phyloP scores from a whole-genome alignment of 139 green algal species.

The Trebouxia sp. region DNA sequence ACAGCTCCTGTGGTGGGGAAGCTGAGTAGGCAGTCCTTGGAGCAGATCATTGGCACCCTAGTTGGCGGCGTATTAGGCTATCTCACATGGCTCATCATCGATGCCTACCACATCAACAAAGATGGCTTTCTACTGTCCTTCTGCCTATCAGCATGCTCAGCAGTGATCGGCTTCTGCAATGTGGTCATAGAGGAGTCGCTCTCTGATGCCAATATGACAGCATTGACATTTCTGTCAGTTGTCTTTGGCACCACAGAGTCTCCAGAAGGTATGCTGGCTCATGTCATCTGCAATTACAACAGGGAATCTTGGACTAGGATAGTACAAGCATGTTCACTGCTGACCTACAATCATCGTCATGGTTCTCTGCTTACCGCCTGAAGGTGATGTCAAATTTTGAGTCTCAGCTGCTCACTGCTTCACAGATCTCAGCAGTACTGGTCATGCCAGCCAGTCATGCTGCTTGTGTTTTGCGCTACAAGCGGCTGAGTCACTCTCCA shows the following conservation, averaged over 20 bases:
- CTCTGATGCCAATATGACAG: conserved; percentile 44
- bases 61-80: conserved; percentile 41
- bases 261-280: background rate
- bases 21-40: conserved; percentile 28
- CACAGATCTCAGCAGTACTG: background rate
- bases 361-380: no score
- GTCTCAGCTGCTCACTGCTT: no score
- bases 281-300: no score
- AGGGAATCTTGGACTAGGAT: no score
- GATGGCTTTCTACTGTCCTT: conserved; percentile 29
- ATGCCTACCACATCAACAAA: conserved; percentile 21
- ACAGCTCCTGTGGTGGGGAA: conserved; percentile 46
- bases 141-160: conserved; percentile 4
- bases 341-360: no score
- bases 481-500: background rate
- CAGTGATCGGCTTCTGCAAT: background rate
- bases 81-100: conserved; percentile 11
- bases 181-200: conserved; percentile 32
- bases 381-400: no score
- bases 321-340: no score
- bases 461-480: no score
- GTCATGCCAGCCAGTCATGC: background rate
- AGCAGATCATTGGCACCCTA: conserved; percentile 49
- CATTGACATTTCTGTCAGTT: conserved; percentile 51
- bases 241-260: conserved; percentile 37